phyloP scores from a whole-genome alignment of 768 basidiomycete species.

The Serpula lacrymans region DNA sequence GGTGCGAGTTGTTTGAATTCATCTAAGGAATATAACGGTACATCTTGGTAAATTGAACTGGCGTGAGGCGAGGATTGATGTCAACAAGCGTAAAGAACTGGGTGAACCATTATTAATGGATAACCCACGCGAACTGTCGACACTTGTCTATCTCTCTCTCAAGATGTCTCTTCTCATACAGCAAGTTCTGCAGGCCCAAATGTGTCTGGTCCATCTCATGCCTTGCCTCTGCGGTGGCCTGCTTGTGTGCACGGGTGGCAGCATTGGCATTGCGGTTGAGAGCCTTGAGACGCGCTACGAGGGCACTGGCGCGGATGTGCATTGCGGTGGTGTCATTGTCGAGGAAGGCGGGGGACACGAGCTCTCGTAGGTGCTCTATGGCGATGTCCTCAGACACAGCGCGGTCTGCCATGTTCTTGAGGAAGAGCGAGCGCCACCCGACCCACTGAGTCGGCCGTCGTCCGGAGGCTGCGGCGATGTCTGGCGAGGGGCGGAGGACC shows the following conservation, averaged over 20 bases:
- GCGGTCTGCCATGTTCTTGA: slow-evolving; percentile 26
- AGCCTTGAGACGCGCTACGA: slow-evolving; percentile 76
- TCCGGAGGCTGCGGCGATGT: no score
- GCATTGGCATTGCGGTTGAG: slow-evolving; percentile 73
- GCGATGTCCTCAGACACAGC: slow-evolving; percentile 46
- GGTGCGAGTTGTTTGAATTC: slow-evolving; percentile 72
- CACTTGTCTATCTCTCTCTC: slow-evolving; percentile 93
- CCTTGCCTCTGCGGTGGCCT: slow-evolving; percentile 68
- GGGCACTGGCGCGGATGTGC: slow-evolving; percentile 67
- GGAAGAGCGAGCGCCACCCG: no score
- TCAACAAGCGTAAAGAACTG: slow-evolving; percentile 4
- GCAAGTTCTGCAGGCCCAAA: slow-evolving; percentile 79
- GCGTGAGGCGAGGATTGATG: no score
- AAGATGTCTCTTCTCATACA: slow-evolving; percentile 87
- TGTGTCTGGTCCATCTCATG: slow-evolving; percentile 90
- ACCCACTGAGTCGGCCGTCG: no score
- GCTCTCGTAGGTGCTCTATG: slow-evolving; percentile 60
- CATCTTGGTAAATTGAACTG: slow-evolving; percentile 87
- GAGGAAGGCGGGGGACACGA: slow-evolving; percentile 46
- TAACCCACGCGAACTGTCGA: slow-evolving; percentile 81
- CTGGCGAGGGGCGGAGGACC: no score
- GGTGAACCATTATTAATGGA: not conserved
- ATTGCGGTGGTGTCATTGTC: slow-evolving; percentile 37
- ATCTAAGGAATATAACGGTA: slow-evolving; percentile 67
- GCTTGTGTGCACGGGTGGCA: slow-evolving; percentile 67